A percentile compares a stretch with the other conserved stretches of the same genome.
Conservation (phyloP, 1,139 yeast genomes). For the Entelexis sorbosivorans region DNA sequence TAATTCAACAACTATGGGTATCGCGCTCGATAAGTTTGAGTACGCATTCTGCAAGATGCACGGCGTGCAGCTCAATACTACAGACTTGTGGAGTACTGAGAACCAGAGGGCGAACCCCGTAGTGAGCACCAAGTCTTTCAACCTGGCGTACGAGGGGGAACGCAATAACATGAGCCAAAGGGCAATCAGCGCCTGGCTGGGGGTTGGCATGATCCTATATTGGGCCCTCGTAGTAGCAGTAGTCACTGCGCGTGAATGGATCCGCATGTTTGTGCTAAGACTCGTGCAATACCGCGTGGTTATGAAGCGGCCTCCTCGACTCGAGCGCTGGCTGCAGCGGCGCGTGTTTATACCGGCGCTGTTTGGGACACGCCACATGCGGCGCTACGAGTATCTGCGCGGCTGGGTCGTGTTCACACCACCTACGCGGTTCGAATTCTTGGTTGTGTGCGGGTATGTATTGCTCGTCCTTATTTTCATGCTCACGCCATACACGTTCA, state of each 20-base stretch:
- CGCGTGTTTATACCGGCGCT: slow-evolving; percentile 29
- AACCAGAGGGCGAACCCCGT: slow-evolving; percentile 15
- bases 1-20: slow-evolving; percentile 23
- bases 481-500: slow-evolving; percentile 37
- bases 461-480: slow-evolving; percentile 37
- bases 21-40: slow-evolving; percentile 30
- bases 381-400: slow-evolving; percentile 19
- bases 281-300: slow-evolving; percentile 25
- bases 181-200: slow-evolving; percentile 30
- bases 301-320: slow-evolving; percentile 19
- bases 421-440: slow-evolving; percentile 57
- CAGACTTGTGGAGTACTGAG: slow-evolving; percentile 24
- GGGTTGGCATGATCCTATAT: slow-evolving; percentile 28
- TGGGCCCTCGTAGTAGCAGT: slow-evolving; percentile 31
- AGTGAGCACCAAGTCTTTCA: slow-evolving; percentile 16
- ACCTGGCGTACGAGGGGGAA: slow-evolving; percentile 21
- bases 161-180: slow-evolving; percentile 27
- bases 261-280: slow-evolving; percentile 23
- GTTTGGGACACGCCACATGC: slow-evolving; percentile 29
- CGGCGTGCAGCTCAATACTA: slow-evolving; percentile 23
- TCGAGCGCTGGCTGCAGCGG: slow-evolving; percentile 23
- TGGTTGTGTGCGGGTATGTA: slow-evolving; percentile 40
- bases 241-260: slow-evolving; percentile 20
- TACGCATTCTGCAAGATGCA: slow-evolving; percentile 25
- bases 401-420: slow-evolving; percentile 29